Conservation (phyloP, 73 alveolate species). For the Breviolum minutum region DNA sequence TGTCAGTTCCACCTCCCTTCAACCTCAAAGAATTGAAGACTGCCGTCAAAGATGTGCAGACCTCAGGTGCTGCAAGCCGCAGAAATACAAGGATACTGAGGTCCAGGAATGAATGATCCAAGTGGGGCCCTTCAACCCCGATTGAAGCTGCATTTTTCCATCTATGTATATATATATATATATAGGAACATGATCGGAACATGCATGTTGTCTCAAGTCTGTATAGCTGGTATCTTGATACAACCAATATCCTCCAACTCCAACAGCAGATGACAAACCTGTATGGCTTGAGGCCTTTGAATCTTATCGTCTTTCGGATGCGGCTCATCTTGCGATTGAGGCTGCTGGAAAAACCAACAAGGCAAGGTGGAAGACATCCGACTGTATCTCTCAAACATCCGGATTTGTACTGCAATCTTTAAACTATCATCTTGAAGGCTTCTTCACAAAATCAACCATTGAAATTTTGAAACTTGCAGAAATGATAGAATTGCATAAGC, state of each 20-base stretch:
- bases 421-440: too few species aligned
- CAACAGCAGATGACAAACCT: too few species aligned
- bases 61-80: not conserved
- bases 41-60: slow-evolving; percentile 28
- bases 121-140: not conserved
- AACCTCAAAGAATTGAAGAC: slow-evolving; percentile 67
- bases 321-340: slow-evolving; percentile 37
- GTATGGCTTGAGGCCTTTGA: slow-evolving; percentile 43
- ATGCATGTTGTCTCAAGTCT: too few species aligned
- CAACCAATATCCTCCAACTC: too few species aligned
- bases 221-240: too few species aligned
- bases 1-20: slow-evolving; percentile 45
- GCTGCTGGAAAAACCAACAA: slow-evolving; percentile 74
- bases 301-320: slow-evolving; percentile 67
- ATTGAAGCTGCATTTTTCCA: not conserved
- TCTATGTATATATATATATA: too few species aligned
- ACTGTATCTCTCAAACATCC: not conserved
- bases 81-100: not conserved
- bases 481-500: too few species aligned
- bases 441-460: too few species aligned
- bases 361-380: not conserved
- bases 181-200: too few species aligned
- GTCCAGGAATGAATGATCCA: not conserved
- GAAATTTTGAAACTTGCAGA: too few species aligned
- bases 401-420: too few species aligned